Evolutionary conservation across 352 stramenopile species (phyloP), one percentile per base, ranked within the genome.

Genomic region (Phytophthora cryptogea): DNA sequence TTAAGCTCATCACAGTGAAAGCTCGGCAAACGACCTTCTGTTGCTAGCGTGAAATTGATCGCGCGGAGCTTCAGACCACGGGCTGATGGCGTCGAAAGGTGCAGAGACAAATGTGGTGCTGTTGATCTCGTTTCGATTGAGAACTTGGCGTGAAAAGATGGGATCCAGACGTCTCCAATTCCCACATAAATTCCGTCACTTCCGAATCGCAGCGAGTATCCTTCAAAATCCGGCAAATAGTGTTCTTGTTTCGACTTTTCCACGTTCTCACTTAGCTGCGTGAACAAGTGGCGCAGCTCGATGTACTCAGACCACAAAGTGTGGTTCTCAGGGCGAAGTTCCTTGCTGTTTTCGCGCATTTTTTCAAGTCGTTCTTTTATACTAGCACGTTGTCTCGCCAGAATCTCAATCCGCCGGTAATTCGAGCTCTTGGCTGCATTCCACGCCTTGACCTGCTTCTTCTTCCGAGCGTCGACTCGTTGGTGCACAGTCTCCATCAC

Each of bases 1-100:
- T 89, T 92, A 11, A 92, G 58, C 37, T 92, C 83, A 33, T 92
- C 83, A 23, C 81, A 89, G 52, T 89, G 78, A 42, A 92, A 86
- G 45, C 79, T 88, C 23, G 83, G 83, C 4, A 92, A 63, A 5
- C 69, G 68, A 20, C 80, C 80, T 50, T 92, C 83, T 0, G 83
- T 89, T 1, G 70, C 72, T 10, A 92, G 51, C 28, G 80, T 88
- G 54, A 90, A 85, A 46, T 89, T 89, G 11, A 72, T 81, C 16
- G 65, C 70, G 1, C 83, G 78, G 17, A 92, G 67, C 55, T 88
- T 88, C 8, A 92, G 67, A 0, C 80, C 80, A 23, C 73, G 72
- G 0, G 72, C 53, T 1, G 76, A 80, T 7, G 76, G 68, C 13
- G 83, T 88, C 33, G 80, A 88, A 4, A 90, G 64, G 20, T 89